These are phyloP conservation scores for Allantophomopsis lycopodina DNA, from an alignment of 2,329 filamentous ascomycete species.

Conservation along the genomic window DNA sequence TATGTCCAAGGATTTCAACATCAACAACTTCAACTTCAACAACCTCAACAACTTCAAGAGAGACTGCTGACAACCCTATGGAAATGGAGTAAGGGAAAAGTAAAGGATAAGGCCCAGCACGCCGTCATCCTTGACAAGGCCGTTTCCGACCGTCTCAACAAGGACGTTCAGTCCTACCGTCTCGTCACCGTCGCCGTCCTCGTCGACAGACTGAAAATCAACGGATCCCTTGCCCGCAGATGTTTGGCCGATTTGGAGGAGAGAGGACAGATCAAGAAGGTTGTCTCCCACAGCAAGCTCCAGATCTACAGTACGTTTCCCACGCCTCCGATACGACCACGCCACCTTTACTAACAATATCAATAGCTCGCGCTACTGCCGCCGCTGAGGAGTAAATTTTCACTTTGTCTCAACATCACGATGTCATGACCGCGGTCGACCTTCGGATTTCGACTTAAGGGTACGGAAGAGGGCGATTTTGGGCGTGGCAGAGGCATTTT, in stretches of 20 bases:
- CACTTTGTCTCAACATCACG: constrained; percentile 10
- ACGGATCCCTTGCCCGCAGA: constrained; percentile 87
- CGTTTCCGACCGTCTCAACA: constrained; percentile 96
- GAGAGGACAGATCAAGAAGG: constrained; percentile 96
- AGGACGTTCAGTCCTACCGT: constrained; percentile 99
- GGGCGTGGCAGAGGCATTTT: constrained; percentile 17
- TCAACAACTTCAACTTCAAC: too few relatives aligned
- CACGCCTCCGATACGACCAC: constrained; percentile 3
- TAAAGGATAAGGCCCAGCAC: constrained; percentile 99
- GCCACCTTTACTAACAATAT: constrained; percentile 15
- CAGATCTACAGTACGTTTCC: constrained; percentile 81
- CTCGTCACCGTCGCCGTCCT: constrained; percentile 97
- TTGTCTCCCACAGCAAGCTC: constrained; percentile 93
- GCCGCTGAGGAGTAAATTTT: constrained; percentile 25
- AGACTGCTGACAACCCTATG: too few relatives aligned
- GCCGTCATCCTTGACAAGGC: constrained; percentile 97
- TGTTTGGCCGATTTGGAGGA: constrained; percentile 90
- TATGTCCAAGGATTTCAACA: too few relatives aligned
- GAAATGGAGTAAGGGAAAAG: constrained; percentile 18
- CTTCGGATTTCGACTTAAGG: constrained; percentile 2
- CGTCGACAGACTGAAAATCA: constrained; percentile 99
- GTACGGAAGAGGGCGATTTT: constrained; percentile 11
- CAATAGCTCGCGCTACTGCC: constrained; percentile 44
- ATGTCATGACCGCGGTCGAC: constrained; percentile 15
- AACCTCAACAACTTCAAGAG: too few relatives aligned